A percentile compares a stretch with the other conserved stretches of the same genome.
Evolutionary conservation across 352 stramenopile species (phyloP).

Genomic region (Globisporangium radiosum): DNA sequence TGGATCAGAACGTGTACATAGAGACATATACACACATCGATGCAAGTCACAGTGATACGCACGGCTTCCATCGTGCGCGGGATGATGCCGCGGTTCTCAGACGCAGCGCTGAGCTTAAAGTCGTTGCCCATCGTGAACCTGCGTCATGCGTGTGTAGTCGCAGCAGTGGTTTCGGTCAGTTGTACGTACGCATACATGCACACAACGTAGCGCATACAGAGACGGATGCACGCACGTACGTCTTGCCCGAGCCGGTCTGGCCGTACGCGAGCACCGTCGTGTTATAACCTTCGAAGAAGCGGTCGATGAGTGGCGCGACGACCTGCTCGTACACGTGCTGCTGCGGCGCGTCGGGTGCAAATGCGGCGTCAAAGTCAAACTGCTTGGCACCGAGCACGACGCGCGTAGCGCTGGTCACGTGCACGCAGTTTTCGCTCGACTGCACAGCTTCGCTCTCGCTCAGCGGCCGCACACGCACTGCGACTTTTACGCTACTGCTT

Average conservation of each 20-base stretch:
- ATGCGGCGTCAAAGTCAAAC: conserved; percentile 82
- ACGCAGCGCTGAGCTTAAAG: conserved; percentile 27
- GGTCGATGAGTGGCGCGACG: conserved; percentile 54
- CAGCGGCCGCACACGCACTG: conserved; percentile 45
- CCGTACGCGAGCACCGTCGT: conserved; percentile 93
- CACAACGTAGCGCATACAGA: background rate
- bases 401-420: conserved; percentile 7
- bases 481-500: conserved; percentile 37
- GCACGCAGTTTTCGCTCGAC: conserved; percentile 30
- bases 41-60: background rate
- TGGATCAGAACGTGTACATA: background rate
- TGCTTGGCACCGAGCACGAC: conserved; percentile 32
- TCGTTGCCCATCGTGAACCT: conserved; percentile 95
- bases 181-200: background rate
- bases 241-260: conserved; percentile 88
- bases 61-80: conserved; percentile 73
- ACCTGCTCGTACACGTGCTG: conserved; percentile 41
- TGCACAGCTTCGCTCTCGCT: conserved; percentile 31
- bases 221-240: conserved; percentile 20
- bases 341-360: conserved; percentile 28
- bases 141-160: conserved; percentile 12
- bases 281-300: conserved; percentile 94
- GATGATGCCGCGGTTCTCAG: conserved; percentile 62
- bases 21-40: background rate
- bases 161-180: conserved; percentile 1